Conservation (phyloP, 2,329 filamentous ascomycete species). For the Hypoxylon sp. region DNA sequence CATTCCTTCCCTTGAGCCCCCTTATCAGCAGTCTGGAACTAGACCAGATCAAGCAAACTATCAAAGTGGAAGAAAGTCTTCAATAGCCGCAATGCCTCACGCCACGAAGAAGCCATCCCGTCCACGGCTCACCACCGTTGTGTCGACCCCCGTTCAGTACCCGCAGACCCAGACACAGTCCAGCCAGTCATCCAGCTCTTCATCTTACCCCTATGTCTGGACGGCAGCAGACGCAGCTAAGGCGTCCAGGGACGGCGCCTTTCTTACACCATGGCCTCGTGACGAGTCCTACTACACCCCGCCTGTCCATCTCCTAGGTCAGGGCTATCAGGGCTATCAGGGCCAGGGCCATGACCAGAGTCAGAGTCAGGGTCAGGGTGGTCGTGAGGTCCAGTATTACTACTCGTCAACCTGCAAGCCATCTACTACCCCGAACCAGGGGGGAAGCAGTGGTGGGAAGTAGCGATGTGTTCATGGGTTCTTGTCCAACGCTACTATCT, state of each 20-base stretch:
- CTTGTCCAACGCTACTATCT: neutral
- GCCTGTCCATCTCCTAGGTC: constrained; percentile 5
- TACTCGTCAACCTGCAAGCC: neutral
- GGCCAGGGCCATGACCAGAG: constrained; percentile 6
- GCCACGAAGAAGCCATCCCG: constrained; percentile 35
- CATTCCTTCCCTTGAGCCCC: neutral
- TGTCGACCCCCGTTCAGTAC: constrained; percentile 19
- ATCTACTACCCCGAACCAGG: neutral
- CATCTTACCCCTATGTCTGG: constrained; percentile 24
- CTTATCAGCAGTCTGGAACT: neutral
- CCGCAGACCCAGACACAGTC: constrained; percentile 18
- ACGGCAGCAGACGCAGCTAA: constrained; percentile 40
- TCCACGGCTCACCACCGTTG: constrained; percentile 8
- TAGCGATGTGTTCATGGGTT: neutral
- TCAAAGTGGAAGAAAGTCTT: neutral
- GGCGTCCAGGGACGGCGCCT: constrained; percentile 38
- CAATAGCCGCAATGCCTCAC: constrained; percentile 32
- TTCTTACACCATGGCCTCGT: constrained; percentile 41
- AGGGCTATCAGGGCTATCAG: constrained; percentile 17
- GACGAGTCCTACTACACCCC: constrained; percentile 36
- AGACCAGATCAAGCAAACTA: neutral
- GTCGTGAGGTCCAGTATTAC: constrained; percentile 5
- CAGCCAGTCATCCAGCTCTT: constrained; percentile 6
- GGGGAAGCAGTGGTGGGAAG: constrained; percentile 1
- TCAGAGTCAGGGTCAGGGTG: neutral